A percentile compares a stretch with the other conserved stretches of the same genome.
These are phyloP conservation scores for Ogataea nitratoaversa DNA, from an alignment of 805 yeast species.

Conservation along the genomic window DNA sequence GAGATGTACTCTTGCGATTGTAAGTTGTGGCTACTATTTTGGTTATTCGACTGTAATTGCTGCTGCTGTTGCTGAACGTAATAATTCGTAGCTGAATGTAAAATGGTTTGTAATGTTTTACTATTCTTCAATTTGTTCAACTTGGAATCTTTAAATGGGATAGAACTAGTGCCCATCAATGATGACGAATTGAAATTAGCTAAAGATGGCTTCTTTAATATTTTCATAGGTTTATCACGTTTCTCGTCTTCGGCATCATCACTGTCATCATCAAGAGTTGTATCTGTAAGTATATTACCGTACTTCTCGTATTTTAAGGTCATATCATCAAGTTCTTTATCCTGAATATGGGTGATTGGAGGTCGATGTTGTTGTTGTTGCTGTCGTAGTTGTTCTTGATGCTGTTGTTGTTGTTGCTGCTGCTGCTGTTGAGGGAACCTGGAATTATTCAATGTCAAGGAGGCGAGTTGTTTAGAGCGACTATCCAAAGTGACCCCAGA, in stretches of 20 bases:
- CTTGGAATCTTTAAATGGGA: constrained; percentile 14
- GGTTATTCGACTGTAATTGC: not conserved
- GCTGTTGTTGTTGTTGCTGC: not conserved
- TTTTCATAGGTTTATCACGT: not conserved
- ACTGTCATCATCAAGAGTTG: constrained; percentile 1
- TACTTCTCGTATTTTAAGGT: not conserved
- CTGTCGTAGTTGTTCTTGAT: not conserved
- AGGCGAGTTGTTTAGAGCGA: constrained; percentile 2
- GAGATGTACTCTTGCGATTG: constrained; percentile 5
- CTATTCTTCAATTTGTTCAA: constrained; percentile 22
- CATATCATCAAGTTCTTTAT: not conserved
- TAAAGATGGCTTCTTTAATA: not conserved
- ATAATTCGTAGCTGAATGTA: constrained; percentile 18
- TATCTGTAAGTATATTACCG: not conserved
- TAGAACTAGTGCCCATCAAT: not conserved
- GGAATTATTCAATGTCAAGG: not conserved
- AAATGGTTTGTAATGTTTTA: constrained; percentile 22
- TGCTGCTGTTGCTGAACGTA: constrained; percentile 3
- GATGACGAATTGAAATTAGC: not conserved
- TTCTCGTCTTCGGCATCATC: not conserved
- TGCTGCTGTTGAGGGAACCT: not conserved
- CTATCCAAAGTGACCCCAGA: constrained; percentile 18
- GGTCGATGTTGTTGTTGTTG: not conserved
- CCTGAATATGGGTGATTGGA: too few relatives aligned
- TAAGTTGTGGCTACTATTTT: constrained; percentile 2